Base-by-base conservation (phyloP, 2,329 filamentous ascomycete genomes). In the Microsporum audouinii region DNA sequence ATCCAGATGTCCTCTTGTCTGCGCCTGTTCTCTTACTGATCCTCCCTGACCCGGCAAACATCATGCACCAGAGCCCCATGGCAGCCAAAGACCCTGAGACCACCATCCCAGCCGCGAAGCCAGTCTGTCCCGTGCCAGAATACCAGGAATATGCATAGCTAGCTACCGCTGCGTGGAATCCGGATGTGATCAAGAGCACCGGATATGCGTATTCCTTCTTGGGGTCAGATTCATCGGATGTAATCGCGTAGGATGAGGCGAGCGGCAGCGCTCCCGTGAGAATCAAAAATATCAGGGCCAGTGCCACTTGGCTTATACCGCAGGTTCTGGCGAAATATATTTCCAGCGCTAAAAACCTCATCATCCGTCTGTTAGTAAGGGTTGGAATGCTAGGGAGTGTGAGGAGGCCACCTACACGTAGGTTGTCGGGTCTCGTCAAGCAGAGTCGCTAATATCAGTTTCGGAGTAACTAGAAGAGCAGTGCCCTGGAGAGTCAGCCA, bases 241-340 rank as follows among this genome's bases (percentile, higher is more conserved):
- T 73, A 17, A 77, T 72, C 14, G 75, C 66, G 38, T 74, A 72
- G 0, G 66, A 63, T 27, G 78, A 69, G 27, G 75, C 71, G 10
- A 91, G 73, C 0, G 88, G 88, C 3, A 92, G 78, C 1, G 82
- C 80, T 55, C 88, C 89, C 0, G 87, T 88, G 34, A 91, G 79
- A 39, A 89, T 78, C 41, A 91, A 74, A n/a, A 81, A 80, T 10
- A 88, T 73, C 5, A 85, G 69, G 36, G 84, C 84, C 33, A 92
- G 75, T 7, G 84, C 76, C 27, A 91, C 76, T 51, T 90, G 80
- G 34, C 84, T 77, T 61, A 91, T 77, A 64, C 87, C 88, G 1
- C 90, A 80, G 33, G 81, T 83, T 47, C 88, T 86, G 58, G 84
- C 84, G 71, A 91, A 85, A 79, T 92, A 92, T 61, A 82, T 75